Evolutionary conservation across 2,329 filamentous ascomycete species (phyloP), one percentile per base, ranked within the genome.

Genomic region (Pseudogymnoascus sp.): DNA sequence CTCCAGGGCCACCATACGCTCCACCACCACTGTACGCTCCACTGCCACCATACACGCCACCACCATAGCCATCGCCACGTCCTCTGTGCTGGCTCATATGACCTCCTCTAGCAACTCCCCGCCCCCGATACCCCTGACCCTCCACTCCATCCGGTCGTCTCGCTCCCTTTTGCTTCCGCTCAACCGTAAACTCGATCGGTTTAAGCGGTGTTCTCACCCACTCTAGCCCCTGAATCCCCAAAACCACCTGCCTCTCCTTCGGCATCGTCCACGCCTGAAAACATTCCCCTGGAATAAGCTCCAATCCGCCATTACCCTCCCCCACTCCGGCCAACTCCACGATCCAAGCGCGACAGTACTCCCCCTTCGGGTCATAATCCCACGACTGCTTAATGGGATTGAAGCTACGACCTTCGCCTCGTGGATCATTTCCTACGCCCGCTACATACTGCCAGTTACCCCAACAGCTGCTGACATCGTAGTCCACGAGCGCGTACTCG

Each of bases 371-470:
- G 70, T 93, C 90, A 69, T 93, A 92, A 66, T 92, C 88, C 45
- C 89, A 83, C 0, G 85, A 87, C 72, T 93, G 90, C 72, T 92
- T 92, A 59, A 93, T 84, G 0, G 89, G 89, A 69, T 93, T 93
- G 78, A 92, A 92, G 12, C 89, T 83, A n/a, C 90, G 79, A 0
- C 83, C 83, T 67, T 88, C 83, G 6, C 86, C 85, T 21, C 89
- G 78, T 0, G 89, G 90, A 67, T 93, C 89, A 66, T 92, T 92
- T 6, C 90, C 90, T 0, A 93, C 88, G 0, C 90, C 90, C 0
- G 89, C 82, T 0, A 90, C 83, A 65, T 93, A 93, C 72, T 92
- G 89, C 90, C 89, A 92, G 69, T 91, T 92, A 8, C 85, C 85
- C 89, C 89, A 93, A 67, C 92, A 92, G 64, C 81, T 88, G 12